Base-by-base conservation (phyloP, 768 basidiomycete genomes). In the Asterophora lycoperdoides region DNA sequence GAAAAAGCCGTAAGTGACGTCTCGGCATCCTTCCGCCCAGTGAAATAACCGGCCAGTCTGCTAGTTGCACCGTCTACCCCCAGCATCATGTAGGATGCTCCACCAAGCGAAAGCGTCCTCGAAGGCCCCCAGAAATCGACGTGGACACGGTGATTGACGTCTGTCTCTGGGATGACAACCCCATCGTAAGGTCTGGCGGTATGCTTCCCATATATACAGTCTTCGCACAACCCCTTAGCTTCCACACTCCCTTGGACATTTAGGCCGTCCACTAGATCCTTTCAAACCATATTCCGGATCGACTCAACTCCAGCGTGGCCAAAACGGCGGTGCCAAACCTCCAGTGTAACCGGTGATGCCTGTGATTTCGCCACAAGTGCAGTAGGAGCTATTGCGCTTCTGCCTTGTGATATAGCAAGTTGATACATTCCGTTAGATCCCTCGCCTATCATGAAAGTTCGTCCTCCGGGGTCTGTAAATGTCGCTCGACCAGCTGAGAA, bases 61-160 rank as follows among this genome's bases (percentile, higher is more conserved):
- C n/a, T n/a, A n/a, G n/a, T n/a, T n/a, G n/a, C n/a, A n/a, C n/a
- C n/a, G n/a, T n/a, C n/a, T n/a, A n/a, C n/a, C n/a, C n/a, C n/a
- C n/a, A n/a, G n/a, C n/a, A n/a, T n/a, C n/a, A n/a, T n/a, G n/a
- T n/a, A n/a, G n/a, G n/a, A n/a, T n/a, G n/a, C n/a, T n/a, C 60
- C 60, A 6, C 60, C 57, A 0, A 45, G 35, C 0, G 56, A 64
- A 9, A 33, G 36, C 0, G 55, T 46, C 0, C 52, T 44, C 1
- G 60, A 41, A 2, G 62, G 64, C n/a, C 64, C 63, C 59, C 59
- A 67, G 0, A 68, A 29, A 39, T 68, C 61, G 14, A 58, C 13
- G 10, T 29, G 29, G 29, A 10, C 29, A 10, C 29, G 29, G 29
- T 29, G 29, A 10, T 29, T 29, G 29, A 29, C 29, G 5, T 29